Conservation (phyloP, 129 eudicot genomes). For the Dittrichia graveolens region DNA sequence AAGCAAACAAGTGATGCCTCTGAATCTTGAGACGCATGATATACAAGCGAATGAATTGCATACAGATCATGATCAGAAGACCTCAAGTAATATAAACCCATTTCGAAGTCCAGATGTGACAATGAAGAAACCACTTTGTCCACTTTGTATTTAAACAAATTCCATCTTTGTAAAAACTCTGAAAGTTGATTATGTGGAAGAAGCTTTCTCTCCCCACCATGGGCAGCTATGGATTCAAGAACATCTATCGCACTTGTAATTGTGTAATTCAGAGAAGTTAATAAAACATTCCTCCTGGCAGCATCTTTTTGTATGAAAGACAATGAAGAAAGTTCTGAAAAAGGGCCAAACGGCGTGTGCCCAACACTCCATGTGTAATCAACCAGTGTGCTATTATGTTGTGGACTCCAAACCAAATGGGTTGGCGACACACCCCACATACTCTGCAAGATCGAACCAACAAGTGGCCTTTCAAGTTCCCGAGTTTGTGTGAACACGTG, state of each 20-base stretch:
- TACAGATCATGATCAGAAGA: conserved; percentile 95
- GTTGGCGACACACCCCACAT: conserved; percentile 98
- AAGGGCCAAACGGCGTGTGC: conserved; percentile 97
- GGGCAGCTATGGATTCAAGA: conserved; percentile 82
- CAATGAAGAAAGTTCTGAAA: conserved; percentile 74
- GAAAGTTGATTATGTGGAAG: conserved; percentile 57
- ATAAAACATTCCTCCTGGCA: conserved; percentile 77
- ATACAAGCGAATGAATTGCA: conserved; percentile 84
- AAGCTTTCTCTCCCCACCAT: conserved; percentile 88
- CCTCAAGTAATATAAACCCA: conserved; percentile 72
- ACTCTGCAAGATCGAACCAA: conserved; percentile 90
- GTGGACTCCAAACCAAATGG: conserved; percentile 89
- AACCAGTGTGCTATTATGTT: conserved; percentile 79
- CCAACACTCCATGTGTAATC: conserved; percentile 98
- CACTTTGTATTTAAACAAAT: conserved; percentile 78
- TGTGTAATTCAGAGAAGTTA: conserved; percentile 82
- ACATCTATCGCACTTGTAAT: conserved; percentile 86
- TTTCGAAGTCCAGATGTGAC: conserved; percentile 84
- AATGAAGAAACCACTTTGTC: conserved; percentile 75
- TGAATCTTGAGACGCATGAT: conserved; percentile 81
- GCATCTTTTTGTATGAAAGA: conserved; percentile 97
- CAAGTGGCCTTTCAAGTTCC: conserved; percentile 86
- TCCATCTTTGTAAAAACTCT: conserved; percentile 86
- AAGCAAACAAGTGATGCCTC: conserved; percentile 96
- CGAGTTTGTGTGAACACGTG: conserved; percentile 89